Base-by-base conservation (phyloP, 2,329 filamentous ascomycete genomes). In the Xylaria sp. region DNA sequence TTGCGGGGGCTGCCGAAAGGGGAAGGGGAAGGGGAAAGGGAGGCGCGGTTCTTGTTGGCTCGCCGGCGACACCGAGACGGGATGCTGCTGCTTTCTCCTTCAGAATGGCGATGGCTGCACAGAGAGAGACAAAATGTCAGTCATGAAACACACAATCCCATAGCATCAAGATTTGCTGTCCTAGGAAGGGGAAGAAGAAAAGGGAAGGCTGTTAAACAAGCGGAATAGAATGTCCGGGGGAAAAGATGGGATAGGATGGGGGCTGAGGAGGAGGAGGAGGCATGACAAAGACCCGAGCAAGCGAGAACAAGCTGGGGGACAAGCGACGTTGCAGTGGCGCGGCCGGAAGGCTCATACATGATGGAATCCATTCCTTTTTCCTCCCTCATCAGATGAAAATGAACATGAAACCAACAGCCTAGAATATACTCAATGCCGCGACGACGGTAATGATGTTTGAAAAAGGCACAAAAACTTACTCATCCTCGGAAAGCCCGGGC, bases 401-500 rank as follows among this genome's bases (percentile, higher is more conserved):
- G 28, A 14, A n/a, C 31, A 17, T 52, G 47, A 19, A 14, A 9
- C 8, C 14, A 15, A 12, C n/a, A 19, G 17, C 37, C 15, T 35
- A 28, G 12, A 49, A 42, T 53, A 17, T 43, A 4, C 12, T 12
- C 53, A 43, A 38, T 46, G 49, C 11, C 1, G 53, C 37, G 40
- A n/a, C 25, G 11, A 46, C 37, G 45, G 19, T 9, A 23, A 37
- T 38, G 31, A n/a, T 8, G 21, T 25, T 31, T 31, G 43, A 6
- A 17, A 54, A 5, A 12, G 19, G n/a, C n/a, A 15, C 15, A 31
- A 15, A 42, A 33, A 78, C 84, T 74, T 80, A 87, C 85, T 89
- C 84, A 68, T 87, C 83, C 66, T 85, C 79, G 47, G 82, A 83
- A 43, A 87, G 77, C 40, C 85, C 86, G 2, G 84, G 84, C 14